Evolutionary conservation across 2,329 filamentous ascomycete genomes (phyloP), one percentile per base, ranked within the genome.

Genomic region (Fusarium anthophilum): DNA sequence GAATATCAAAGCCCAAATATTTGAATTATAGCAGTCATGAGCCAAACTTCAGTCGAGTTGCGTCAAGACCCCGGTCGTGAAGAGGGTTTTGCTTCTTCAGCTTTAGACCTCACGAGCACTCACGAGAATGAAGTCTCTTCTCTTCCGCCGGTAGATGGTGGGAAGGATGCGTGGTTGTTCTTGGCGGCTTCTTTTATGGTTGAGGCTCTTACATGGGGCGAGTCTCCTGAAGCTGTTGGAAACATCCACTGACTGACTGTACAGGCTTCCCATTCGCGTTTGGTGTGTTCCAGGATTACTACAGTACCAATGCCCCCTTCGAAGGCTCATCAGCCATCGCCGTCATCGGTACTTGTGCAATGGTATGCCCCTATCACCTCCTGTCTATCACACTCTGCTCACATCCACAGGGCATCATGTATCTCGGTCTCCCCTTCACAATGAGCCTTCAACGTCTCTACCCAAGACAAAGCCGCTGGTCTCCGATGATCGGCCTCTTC

Each of bases 221-320:
- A 57, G 66, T 48, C 3, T 1, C 1, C 0, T 17, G 1, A 2
- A 2, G 1, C 7, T 38, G 8, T 13, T 6, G 5, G 10, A 8
- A 4, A 0, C 14, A 9, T 35, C 8, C 8, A 35, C 22, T 26
- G 11, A 4, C 22, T 35, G 5, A 4, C 2, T 7, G 1, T 35
- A 0, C 45, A 92, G 91, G 91, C 5, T 93, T 93, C 64, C 89
- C 91, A 0, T 91, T 91, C 63, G 87, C 90, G 0, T 94, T 91
- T 78, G 92, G 92, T 48, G 86, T 94, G 30, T 93, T 94, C 77
- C 91, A 93, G 74, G 87, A 91, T 58, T 92, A 92, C 80, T 94
- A 94, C 79, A 87, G 85, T 41, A 87, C 84, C 4, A 86, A 91
- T 66, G 85, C 85, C 9, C 87, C 89, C 3, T 93, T 93, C 63